Evolutionary conservation across 768 basidiomycete species (phyloP).

Genomic region (Tremella mesenterica): DNA sequence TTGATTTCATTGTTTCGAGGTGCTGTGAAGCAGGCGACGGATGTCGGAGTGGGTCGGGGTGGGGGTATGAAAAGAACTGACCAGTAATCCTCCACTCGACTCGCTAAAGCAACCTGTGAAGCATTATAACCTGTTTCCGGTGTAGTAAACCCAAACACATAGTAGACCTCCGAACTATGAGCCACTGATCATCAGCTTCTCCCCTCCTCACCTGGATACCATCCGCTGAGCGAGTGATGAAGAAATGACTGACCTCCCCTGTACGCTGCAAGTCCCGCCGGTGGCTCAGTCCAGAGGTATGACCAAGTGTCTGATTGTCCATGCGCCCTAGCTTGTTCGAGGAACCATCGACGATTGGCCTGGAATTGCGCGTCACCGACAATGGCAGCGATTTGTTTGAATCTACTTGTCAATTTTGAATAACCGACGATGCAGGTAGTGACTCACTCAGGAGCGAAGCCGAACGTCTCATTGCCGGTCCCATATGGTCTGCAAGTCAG

Average conservation of each 20-base stretch:
- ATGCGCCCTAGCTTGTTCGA: constrained; percentile 18
- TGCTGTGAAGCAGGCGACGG: no score
- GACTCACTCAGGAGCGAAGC: constrained; percentile 21
- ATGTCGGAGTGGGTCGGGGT: no score
- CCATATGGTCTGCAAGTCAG: constrained; percentile 27
- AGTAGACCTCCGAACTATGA: constrained; percentile 22
- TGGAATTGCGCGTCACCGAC: constrained; percentile 39
- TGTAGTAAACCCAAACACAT: not conserved
- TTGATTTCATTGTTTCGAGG: no score
- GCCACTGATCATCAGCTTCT: constrained; percentile 10
- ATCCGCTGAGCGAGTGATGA: no score
- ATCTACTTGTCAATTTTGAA: constrained; percentile 10
- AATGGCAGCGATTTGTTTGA: constrained; percentile 30
- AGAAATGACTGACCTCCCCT: constrained; percentile 15
- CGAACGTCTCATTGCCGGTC: constrained; percentile 39
- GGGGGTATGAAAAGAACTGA: constrained; percentile 19
- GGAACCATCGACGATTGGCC: constrained; percentile 28
- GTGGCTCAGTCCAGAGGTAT: constrained; percentile 33
- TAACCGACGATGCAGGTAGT: not conserved
- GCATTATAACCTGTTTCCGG: constrained; percentile 6
- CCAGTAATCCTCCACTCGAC: constrained; percentile 36
- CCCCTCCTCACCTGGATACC: not conserved
- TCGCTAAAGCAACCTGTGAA: constrained; percentile 14
- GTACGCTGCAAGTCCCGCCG: constrained; percentile 1
- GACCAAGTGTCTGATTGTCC: constrained; percentile 31